Base-by-base conservation (phyloP, 352 stramenopile genomes). In the Stephanocyclus meneghinianus region DNA sequence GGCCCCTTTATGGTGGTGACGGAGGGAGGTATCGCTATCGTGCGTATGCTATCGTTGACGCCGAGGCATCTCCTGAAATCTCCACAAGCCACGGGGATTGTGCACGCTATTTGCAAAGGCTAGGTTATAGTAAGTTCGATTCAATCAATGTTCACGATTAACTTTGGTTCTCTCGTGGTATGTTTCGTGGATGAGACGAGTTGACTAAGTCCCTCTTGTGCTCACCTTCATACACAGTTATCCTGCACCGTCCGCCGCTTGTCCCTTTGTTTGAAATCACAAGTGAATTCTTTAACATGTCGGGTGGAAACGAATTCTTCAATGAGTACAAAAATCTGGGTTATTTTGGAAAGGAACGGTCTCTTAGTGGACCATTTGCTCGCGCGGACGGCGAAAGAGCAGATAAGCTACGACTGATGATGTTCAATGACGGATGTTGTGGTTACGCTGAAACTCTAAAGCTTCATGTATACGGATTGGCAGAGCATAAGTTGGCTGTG, bases 351-450 rank as follows among this genome's bases (percentile, higher is more conserved):
- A 45, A 30, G 21, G 45, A 74, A 51, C 59, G 68, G 37, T 63
- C 68, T n/a, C 48, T 51, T 10, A 44, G 55, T 53, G 69, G 76
- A 57, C 62, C 64, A 2, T 66, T 44, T 2, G 62, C 63, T n/a
- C 69, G 40, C 56, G 11, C 1, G 5, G 42, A 18, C 10, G 35
- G 48, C 1, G 76, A 83, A 59, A 56, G 62, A 59, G 62, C 47
- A 7, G 44, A 84, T 56, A 76, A 61, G 63, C 59, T 84, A 21
- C 40, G 64, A 21, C 30, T 68, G 32, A 42, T 53, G 0, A 71
- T 86, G 29, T 21, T 70, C 37, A 74, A 76, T 45, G 67, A 80
- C 32, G 82, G 82, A 71, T 88, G 82, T 67, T 88, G 82, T 53
- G 77, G 78, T 8, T 80, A 85, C 44, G 62, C 47, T 2, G 82